phyloP scores from a whole-genome alignment of 1,284 basidiomycete genomes.

The Inonotus obliquus region DNA sequence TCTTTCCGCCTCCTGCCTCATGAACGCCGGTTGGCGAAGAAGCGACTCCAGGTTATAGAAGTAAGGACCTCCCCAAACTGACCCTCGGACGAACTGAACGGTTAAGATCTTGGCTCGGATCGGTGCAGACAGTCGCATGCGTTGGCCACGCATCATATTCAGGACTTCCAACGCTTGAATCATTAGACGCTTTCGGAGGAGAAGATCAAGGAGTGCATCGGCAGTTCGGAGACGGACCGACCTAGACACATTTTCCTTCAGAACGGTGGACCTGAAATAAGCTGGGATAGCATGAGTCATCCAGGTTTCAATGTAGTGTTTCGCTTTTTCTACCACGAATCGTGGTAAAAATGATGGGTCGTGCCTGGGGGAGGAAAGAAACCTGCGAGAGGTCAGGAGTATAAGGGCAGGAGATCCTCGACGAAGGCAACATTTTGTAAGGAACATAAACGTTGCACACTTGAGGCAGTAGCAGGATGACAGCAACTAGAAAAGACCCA shows the following conservation, averaged over 20 bases:
- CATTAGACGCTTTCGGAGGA: constrained; percentile 6
- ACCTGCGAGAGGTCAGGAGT: background rate
- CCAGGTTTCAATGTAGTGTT: background rate
- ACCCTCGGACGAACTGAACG: background rate
- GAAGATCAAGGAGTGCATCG: constrained; percentile 7
- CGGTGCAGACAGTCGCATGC: background rate
- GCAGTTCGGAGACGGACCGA: background rate
- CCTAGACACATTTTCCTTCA: background rate
- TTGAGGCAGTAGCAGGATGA: background rate
- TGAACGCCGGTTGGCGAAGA: background rate
- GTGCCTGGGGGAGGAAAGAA: background rate
- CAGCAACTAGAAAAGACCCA: background rate
- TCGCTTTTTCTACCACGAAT: background rate
- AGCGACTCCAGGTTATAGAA: constrained; percentile 1
- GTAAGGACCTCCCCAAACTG: background rate
- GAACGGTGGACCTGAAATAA: constrained; percentile 1
- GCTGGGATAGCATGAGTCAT: background rate
- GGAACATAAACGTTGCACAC: background rate
- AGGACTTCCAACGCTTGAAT: constrained; percentile 4
- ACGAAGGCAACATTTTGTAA: background rate
- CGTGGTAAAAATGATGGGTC: background rate
- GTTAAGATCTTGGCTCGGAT: constrained; percentile 3
- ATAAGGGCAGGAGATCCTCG: background rate
- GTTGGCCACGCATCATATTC: background rate
- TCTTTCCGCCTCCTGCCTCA: background rate